phyloP scores from a whole-genome alignment of 2,329 filamentous ascomycete species.

The Cladosporium sp. region DNA sequence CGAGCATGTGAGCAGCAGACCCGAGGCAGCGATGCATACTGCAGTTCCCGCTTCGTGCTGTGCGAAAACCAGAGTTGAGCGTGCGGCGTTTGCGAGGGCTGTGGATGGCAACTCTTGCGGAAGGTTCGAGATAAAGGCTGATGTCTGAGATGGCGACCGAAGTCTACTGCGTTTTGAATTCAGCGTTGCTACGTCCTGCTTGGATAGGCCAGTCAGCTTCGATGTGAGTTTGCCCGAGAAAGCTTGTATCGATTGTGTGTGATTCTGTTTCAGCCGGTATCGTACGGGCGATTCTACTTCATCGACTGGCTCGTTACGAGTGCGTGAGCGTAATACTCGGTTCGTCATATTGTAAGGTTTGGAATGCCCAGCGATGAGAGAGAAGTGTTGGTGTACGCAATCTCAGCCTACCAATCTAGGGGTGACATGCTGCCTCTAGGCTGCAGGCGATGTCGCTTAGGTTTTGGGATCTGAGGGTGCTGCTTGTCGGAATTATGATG shows the following conservation, averaged over 20 bases:
- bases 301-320: background rate
- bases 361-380: background rate
- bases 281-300: background rate
- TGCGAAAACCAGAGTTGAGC: constrained; percentile 48
- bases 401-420: background rate
- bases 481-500: no score
- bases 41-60: constrained; percentile 55
- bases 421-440: background rate
- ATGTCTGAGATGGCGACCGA: background rate
- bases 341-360: background rate
- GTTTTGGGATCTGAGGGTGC: background rate
- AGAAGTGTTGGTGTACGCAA: background rate
- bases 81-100: constrained; percentile 6
- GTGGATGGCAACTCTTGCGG: background rate
- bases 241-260: background rate
- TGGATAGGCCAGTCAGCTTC: background rate
- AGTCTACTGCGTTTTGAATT: background rate
- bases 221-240: background rate
- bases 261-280: background rate
- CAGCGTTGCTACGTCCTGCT: background rate
- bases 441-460: background rate
- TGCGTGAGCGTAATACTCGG: background rate
- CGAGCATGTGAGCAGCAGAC: constrained; percentile 54
- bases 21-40: constrained; percentile 49
- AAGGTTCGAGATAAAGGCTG: background rate